phyloP scores from a whole-genome alignment of 2,329 filamentous ascomycete species.

The Aspergillus fischeri region DNA sequence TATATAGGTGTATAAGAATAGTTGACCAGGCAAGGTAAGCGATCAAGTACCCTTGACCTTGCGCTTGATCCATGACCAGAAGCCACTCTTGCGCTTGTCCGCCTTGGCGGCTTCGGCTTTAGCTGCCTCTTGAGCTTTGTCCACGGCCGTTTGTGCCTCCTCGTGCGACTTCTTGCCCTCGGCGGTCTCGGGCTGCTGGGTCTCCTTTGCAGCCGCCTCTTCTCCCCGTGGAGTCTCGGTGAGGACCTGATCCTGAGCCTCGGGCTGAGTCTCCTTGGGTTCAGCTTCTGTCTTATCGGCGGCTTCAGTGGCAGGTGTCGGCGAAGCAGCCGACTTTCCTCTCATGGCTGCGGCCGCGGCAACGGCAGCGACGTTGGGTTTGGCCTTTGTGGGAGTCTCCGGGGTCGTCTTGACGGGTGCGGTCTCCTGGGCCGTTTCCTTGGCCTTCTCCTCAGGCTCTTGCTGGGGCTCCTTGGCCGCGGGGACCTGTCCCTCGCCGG shows the following conservation, averaged over 20 bases:
- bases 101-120: constrained; percentile 12
- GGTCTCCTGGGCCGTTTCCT: neutral
- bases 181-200: constrained; percentile 4
- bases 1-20: neutral
- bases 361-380: neutral
- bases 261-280: neutral
- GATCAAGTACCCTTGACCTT: constrained; percentile 21
- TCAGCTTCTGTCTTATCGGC: neutral
- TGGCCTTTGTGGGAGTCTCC: neutral
- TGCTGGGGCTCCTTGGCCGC: constrained; percentile 5
- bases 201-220: neutral
- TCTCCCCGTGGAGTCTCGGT: constrained; percentile 2
- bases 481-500: constrained; percentile 5
- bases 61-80: constrained; percentile 26
- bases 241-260: constrained; percentile 7
- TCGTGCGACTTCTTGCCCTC: constrained; percentile 19
- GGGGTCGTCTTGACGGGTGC: neutral
- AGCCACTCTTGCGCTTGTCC: constrained; percentile 25
- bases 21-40: neutral
- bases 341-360: neutral
- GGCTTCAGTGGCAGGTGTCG: constrained; percentile 1
- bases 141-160: constrained; percentile 12
- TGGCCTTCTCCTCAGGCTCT: constrained; percentile 5
- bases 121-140: constrained; percentile 8
- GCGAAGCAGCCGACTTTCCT: neutral